Evolutionary conservation across 2,329 filamentous ascomycete species (phyloP), one percentile per base, ranked within the genome.

Genomic region (Colletotrichum australisinense): DNA sequence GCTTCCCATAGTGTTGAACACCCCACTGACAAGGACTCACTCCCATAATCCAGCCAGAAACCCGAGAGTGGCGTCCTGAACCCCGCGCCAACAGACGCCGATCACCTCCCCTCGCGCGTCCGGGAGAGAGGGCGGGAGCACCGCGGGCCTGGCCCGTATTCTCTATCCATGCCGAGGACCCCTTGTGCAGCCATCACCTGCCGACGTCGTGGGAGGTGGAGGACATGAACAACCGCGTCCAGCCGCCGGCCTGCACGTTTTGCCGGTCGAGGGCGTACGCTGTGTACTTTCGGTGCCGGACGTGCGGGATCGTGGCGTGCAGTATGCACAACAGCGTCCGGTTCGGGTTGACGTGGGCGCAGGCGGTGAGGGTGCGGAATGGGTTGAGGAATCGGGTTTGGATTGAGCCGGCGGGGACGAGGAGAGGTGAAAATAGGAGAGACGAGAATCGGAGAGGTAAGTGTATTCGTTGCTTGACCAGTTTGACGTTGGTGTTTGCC

Each of bases 291-390:
- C 63, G 63, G 30, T 65, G 63, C 16, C 63, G 8, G 49, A 42
- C 30, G 11, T 65, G 63, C 52, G 63, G 63, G 28, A 24, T 65
- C 32, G 63, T 65, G 49, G 52, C 52, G 32, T 65, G 63, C 16
- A 55, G 63, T 49, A 65, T n/a, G 30, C 52, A 55, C 22, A 30
- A 22, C 6, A 26, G 14, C 32, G 24, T 30, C 22, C 49, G 60
- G 60, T 35, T 63, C 2, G 63, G 63, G 52, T 28, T 65, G 63
- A 16, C 32, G 4, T 65, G 63, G 63, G 49, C 16, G 5, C 49
- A 30, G 32, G 63, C 63, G 16, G 16, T 56, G 16, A 42, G 16
- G 16, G 53, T 30, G 7, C 16, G 22, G 12, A 9, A 24, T 6
- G 9, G n/a, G 2, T 19, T 65, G 52, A 16, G 55, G 14, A 24